Percentiles rank a stretch among this genome's conserved stretches.
phyloP scores from a whole-genome alignment of 495 filamentous ascomycete species.

The Schizothecium vesticola region DNA sequence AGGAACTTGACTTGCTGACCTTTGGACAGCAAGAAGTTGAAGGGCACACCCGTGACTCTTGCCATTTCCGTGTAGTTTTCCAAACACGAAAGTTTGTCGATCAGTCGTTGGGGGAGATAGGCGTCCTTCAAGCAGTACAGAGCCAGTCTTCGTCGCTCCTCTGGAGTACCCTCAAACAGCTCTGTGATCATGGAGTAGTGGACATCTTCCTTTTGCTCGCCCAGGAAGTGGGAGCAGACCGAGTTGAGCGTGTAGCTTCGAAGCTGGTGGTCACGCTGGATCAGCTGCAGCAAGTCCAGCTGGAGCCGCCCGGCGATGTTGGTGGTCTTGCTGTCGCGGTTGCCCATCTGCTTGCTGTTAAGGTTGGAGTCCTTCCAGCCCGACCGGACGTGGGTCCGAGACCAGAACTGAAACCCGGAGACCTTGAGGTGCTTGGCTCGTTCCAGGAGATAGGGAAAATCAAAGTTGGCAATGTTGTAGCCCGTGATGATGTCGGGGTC shows the following conservation, averaged over 20 bases:
- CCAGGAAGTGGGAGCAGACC: conserved; percentile 91
- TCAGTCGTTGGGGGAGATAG: conserved; percentile 85
- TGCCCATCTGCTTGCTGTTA: conserved; percentile 98
- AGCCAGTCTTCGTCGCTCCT: conserved; percentile 82
- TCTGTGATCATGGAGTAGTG: conserved; percentile 99
- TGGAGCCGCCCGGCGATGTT: conserved; percentile 94
- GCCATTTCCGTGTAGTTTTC: conserved; percentile 99
- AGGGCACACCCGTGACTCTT: conserved; percentile 96
- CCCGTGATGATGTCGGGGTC: conserved; percentile 98
- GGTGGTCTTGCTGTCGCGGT: conserved; percentile 84
- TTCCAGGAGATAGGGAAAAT: conserved; percentile 94
- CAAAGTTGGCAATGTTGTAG: conserved; percentile 98
- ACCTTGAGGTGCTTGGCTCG: conserved; percentile 80
- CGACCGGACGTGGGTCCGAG: conserved; percentile 59
- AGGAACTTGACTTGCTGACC: conserved; percentile 98
- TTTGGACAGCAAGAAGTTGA: conserved; percentile 86
- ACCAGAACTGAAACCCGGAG: conserved; percentile 73
- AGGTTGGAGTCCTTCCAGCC: conserved; percentile 72
- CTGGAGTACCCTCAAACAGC: conserved; percentile 88
- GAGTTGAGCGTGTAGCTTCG: conserved; percentile 97
- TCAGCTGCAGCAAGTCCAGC: conserved; percentile 84
- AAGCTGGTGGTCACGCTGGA: conserved; percentile 91
- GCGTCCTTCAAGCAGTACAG: conserved; percentile 98
- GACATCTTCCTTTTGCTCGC: conserved; percentile 98
- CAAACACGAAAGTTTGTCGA: conserved; percentile 96